phyloP scores from a whole-genome alignment of 2,329 filamentous ascomycete genomes.

The Fusarium sp. region DNA sequence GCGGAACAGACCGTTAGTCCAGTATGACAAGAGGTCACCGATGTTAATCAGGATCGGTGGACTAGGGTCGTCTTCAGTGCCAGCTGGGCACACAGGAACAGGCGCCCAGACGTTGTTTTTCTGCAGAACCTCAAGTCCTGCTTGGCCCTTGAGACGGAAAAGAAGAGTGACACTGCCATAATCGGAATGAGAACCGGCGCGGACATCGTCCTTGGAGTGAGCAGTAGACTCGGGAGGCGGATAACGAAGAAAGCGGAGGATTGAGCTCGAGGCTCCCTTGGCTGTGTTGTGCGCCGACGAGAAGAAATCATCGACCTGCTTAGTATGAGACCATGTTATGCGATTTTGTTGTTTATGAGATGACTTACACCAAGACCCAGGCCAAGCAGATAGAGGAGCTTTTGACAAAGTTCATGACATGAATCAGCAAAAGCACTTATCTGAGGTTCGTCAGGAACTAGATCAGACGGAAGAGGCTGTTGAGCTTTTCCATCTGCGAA shows the following conservation, averaged over 20 bases:
- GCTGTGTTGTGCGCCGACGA: conserved; percentile 62
- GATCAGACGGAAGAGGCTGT: conserved; percentile 79
- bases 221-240: conserved; percentile 65
- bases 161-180: conserved; percentile 81
- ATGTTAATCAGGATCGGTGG: conserved; percentile 88
- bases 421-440: conserved; percentile 75
- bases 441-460: conserved; percentile 70
- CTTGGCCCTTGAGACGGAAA: conserved; percentile 87
- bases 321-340: conserved; percentile 13
- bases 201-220: conserved; percentile 72
- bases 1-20: conserved; percentile 89
- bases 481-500: conserved; percentile 77
- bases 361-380: conserved; percentile 75
- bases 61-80: conserved; percentile 68
- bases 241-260: conserved; percentile 80
- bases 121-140: conserved; percentile 85
- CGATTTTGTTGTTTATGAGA: conserved; percentile 6
- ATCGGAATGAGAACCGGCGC: conserved; percentile 93
- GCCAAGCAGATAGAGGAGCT: conserved; percentile 82
- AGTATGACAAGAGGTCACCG: conserved; percentile 79
- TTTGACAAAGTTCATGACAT: conserved; percentile 80
- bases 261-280: conserved; percentile 66
- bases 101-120: conserved; percentile 69
- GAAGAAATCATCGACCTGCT: conserved; percentile 66
- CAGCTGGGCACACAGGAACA: conserved; percentile 75